phyloP scores from a whole-genome alignment of 1,139 yeast species.

The Yamadazyma blattariae region DNA sequence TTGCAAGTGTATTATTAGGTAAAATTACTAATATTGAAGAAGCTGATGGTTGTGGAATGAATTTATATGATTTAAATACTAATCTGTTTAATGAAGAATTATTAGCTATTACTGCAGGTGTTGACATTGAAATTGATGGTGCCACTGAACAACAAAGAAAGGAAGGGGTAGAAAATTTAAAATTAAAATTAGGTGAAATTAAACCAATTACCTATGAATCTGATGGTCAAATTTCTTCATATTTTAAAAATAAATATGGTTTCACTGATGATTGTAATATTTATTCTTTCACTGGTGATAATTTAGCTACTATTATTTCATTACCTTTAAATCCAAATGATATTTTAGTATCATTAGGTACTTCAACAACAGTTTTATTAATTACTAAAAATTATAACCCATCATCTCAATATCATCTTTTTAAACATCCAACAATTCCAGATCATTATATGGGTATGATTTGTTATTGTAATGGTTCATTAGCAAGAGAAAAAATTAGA shows the following conservation, averaged over 20 bases:
- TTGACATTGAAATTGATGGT: conserved; percentile 35
- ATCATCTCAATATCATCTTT: conserved; percentile 79
- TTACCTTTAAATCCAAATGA: conserved; percentile 77
- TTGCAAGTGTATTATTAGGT: conserved; percentile 72
- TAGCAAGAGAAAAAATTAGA: conserved; percentile 78
- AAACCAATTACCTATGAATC: conserved; percentile 43
- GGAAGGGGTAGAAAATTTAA: conserved; percentile 37
- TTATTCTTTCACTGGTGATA: conserved; percentile 84
- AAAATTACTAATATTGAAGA: conserved; percentile 64
- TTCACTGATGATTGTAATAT: conserved; percentile 55
- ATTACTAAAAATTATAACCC: conserved; percentile 79
- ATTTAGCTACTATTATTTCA: conserved; percentile 83
- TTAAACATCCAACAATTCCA: conserved; percentile 80
- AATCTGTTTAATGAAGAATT: conserved; percentile 54
- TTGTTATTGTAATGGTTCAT: conserved; percentile 87
- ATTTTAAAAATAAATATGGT: conserved; percentile 66
- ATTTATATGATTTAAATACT: conserved; percentile 64
- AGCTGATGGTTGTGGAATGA: conserved; percentile 93
- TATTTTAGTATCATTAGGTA: conserved; percentile 78
- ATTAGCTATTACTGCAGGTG: conserved; percentile 50
- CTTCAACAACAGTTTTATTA: conserved; percentile 82
- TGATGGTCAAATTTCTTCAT: conserved; percentile 49
- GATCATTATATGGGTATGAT: conserved; percentile 90
- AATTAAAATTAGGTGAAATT: conserved; percentile 49
- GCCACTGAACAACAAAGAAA: conserved; percentile 21